Base-by-base conservation (phyloP, 768 basidiomycete species). In the Lentinula guzmanii region DNA sequence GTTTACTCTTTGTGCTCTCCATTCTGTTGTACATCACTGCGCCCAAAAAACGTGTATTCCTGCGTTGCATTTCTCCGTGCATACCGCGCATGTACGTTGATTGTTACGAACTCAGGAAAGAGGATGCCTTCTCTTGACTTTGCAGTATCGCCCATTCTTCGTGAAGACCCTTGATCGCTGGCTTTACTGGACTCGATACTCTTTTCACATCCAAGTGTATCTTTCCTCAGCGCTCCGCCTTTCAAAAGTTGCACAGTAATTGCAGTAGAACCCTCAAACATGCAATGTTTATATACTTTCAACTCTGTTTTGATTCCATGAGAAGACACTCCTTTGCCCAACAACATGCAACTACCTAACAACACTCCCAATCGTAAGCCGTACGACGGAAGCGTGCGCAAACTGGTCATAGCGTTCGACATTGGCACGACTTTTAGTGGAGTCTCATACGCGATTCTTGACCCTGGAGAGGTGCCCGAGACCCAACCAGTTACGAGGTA, bases 391-490 rank as follows among this genome's bases (percentile, higher is more conserved):
- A 61, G 10, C 6, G 34, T 39, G 4, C 28, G 73, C 54, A 75
- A 72, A 53, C 24, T 73, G 5, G 67, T 73, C 2, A 54, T 73
- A 11, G 71, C 72, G 24, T 69, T 73, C 16, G 72, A 72, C 41
- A 62, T 72, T 4, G 71, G 71, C 13, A 71, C 71, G 2, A 74
- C 72, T 5, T 72, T 65, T 51, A 73, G 73, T 9, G 73, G 73
- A 0, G 59, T 70, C n/a, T 73, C 72, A 0, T 74, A 24, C 45
- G 71, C 72, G 52, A 71, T 80, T 55, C 69, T 80, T 10, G 79
- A 81, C 62, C 79, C 78, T 9, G 74, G 74, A 24, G 68, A 74
- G 8, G 63, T 76, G 3, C 75, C 74, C 18, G 70, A 69, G 67
- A 74, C 72, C n/a, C 58, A 58, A 31, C 21, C 18, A 16, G 62